These are phyloP conservation scores for Vigna angularis DNA, from an alignment of 306 rosid species.

Conservation along the genomic window DNA sequence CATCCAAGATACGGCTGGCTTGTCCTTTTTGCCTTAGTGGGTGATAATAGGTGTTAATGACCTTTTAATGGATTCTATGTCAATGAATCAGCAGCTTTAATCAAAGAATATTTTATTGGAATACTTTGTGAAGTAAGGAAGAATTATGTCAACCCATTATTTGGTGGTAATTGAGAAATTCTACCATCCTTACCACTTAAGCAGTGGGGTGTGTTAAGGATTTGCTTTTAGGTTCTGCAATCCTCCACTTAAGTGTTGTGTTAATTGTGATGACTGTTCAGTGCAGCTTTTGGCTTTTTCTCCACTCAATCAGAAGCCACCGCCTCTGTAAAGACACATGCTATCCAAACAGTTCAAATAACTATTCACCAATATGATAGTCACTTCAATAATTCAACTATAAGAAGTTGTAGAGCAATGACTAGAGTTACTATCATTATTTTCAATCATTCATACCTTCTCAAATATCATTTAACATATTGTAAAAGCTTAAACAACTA, in stretches of 20 bases:
- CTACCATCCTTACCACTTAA: constrained; percentile 1
- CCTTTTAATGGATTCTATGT: constrained; percentile 25
- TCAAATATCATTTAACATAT: neutral
- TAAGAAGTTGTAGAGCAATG: neutral
- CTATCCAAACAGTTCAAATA: neutral
- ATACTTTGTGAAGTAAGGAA: constrained; percentile 3
- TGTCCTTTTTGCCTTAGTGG: constrained; percentile 35
- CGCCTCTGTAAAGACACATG: neutral
- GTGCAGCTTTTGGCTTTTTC: constrained; percentile 9
- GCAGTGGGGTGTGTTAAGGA: neutral
- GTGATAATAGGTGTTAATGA: constrained; percentile 40
- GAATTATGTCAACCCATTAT: neutral
- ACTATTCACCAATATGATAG: neutral
- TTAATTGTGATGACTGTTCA: neutral
- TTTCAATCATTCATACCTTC: neutral
- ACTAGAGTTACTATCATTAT: neutral
- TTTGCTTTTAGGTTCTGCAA: neutral
- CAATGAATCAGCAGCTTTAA: constrained; percentile 31
- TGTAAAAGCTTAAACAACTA: neutral
- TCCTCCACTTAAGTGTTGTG: neutral
- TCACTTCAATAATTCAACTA: neutral
- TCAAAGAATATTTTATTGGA: constrained; percentile 20
- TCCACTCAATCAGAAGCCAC: neutral
- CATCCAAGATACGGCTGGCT: constrained; percentile 45
- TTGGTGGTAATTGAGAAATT: constrained; percentile 11